Conservation (phyloP, 1,284 basidiomycete genomes). For the Pholiota adiposa region DNA sequence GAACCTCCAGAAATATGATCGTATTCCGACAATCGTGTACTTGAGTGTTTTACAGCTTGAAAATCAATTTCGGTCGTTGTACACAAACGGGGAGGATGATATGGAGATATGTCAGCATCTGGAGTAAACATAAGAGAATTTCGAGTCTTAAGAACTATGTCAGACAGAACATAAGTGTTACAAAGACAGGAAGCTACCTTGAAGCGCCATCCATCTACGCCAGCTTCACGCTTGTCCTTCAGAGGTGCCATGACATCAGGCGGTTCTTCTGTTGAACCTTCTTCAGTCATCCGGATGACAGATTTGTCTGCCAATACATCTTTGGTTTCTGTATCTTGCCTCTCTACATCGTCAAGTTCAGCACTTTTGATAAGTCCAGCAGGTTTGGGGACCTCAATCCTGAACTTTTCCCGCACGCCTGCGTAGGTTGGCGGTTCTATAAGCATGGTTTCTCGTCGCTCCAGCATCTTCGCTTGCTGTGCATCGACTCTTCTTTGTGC, state of each 20-base stretch:
- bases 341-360: slow-evolving; percentile 29
- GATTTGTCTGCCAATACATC: slow-evolving; percentile 19
- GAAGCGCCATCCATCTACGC: slow-evolving; percentile 87
- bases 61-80: slow-evolving; percentile 52
- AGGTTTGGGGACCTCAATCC: slow-evolving; percentile 59
- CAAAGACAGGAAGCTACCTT: slow-evolving; percentile 57
- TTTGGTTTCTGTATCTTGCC: slow-evolving; percentile 32
- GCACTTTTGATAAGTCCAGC: slow-evolving; percentile 52
- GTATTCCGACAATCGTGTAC: slow-evolving; percentile 80
- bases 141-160: slow-evolving; percentile 58
- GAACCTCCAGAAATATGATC: slow-evolving; percentile 48
- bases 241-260: slow-evolving; percentile 75
- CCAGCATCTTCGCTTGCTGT: slow-evolving; percentile 63
- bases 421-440: slow-evolving; percentile 65
- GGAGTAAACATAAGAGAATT: slow-evolving; percentile 94
- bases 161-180: slow-evolving; percentile 4
- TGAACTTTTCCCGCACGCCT: slow-evolving; percentile 69
- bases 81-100: slow-evolving; percentile 49
- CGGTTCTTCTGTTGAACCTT: slow-evolving; percentile 31
- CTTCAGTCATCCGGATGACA: slow-evolving; percentile 29
- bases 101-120: slow-evolving; percentile 86
- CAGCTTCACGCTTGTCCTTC: slow-evolving; percentile 71
- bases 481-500: slow-evolving; percentile 81
- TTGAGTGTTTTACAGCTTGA: slow-evolving; percentile 74
- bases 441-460: slow-evolving; percentile 67